Conservation (phyloP, 2,329 filamentous ascomycete genomes). For the Coniella vitis region DNA sequence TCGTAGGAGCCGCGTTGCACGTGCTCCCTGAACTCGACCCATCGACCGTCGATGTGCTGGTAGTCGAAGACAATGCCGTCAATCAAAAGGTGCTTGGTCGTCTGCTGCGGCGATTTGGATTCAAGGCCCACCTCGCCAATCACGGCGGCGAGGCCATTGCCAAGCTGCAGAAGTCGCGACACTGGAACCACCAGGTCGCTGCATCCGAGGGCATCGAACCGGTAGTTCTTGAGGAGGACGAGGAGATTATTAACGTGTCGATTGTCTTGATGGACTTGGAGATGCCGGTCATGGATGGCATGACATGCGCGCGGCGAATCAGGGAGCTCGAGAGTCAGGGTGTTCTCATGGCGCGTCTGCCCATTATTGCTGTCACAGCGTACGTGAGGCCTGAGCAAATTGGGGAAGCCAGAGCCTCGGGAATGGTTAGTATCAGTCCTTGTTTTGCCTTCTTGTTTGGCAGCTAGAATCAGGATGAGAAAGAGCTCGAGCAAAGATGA, state of each 20-base stretch:
- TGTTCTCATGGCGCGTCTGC: conserved; percentile 58
- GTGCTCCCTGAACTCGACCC: conserved; percentile 23
- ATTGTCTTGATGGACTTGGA: conserved; percentile 76
- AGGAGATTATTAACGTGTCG: conserved; percentile 47
- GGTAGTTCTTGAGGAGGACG: conserved; percentile 29
- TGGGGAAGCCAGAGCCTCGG: conserved; percentile 60
- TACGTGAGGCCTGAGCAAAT: conserved; percentile 73
- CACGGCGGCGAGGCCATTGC: conserved; percentile 53
- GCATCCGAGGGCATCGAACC: conserved; percentile 6
- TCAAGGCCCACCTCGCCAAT: conserved; percentile 56
- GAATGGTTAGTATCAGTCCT: conserved; percentile 54
- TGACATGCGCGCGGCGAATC: conserved; percentile 64
- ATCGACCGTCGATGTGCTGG: conserved; percentile 48
- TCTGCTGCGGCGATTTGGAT: conserved; percentile 54
- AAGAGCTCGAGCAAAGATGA: neutral
- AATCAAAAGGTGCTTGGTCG: conserved; percentile 59
- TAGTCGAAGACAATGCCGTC: conserved; percentile 62
- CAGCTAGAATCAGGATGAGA: neutral
- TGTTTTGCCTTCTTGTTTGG: neutral
- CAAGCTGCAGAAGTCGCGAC: conserved; percentile 47
- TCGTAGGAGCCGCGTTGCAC: neutral
- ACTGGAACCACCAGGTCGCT: conserved; percentile 34
- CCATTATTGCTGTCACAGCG: conserved; percentile 76
- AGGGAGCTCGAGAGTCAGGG: conserved; percentile 59
- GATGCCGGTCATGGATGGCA: conserved; percentile 76